Percentiles rank a stretch among this genome's conserved stretches.
Conservation (phyloP, 2,329 filamentous ascomycete genomes). For the Penicillium frequentans region DNA sequence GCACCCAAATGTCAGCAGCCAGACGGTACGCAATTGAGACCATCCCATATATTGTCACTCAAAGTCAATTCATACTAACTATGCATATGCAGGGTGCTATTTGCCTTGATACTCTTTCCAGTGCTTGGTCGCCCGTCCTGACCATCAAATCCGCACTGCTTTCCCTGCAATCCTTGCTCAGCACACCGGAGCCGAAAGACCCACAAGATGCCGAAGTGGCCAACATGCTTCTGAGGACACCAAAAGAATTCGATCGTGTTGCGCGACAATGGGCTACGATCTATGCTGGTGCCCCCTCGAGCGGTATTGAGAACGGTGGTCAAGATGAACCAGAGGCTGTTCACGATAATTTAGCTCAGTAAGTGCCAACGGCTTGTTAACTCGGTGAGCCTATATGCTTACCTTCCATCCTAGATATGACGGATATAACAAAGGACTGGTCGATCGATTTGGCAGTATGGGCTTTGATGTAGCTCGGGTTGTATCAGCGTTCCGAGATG, state of each 20-base stretch:
- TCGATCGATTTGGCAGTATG: conserved; percentile 85
- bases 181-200: conserved; percentile 91
- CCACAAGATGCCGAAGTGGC: conserved; percentile 97
- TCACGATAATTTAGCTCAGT: conserved; percentile 58
- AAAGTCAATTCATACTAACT: not conserved
- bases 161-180: conserved; percentile 88
- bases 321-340: conserved; percentile 58
- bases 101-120: conserved; percentile 87
- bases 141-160: conserved; percentile 95
- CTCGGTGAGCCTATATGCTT: conserved; percentile 25
- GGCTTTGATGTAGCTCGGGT: conserved; percentile 87
- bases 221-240: conserved; percentile 78
- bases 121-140: conserved; percentile 91
- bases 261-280: conserved; percentile 89
- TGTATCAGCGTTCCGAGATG: conserved; percentile 76
- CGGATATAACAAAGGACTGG: conserved; percentile 80
- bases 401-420: conserved; percentile 62
- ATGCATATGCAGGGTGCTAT: conserved; percentile 74
- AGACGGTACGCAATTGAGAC: conserved; percentile 67
- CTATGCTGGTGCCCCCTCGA: conserved; percentile 73
- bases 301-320: conserved; percentile 54
- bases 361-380: conserved; percentile 21
- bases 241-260: conserved; percentile 74
- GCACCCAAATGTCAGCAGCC: conserved; percentile 95
- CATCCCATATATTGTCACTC: not conserved